Evolutionary conservation across 2,329 filamentous ascomycete genomes (phyloP).

Genomic region (Colletotrichum lini): DNA sequence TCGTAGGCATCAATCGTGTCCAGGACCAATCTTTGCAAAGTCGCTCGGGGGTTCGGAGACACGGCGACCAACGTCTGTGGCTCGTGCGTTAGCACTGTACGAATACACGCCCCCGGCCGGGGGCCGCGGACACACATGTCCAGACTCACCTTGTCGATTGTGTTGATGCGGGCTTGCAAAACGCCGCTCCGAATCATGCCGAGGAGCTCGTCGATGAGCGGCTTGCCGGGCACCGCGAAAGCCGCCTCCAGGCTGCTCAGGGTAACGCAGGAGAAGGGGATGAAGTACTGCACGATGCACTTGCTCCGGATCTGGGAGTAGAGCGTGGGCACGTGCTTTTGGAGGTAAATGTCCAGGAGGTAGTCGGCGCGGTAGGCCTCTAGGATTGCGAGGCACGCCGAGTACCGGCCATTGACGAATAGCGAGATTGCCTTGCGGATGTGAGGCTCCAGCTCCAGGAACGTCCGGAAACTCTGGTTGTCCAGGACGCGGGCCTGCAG

Average conservation of each 20-base stretch:
- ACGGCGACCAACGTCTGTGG: constrained; percentile 79
- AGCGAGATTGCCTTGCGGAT: constrained; percentile 90
- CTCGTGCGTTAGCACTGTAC: constrained; percentile 36
- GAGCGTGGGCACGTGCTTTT: constrained; percentile 78
- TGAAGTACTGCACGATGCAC: constrained; percentile 93
- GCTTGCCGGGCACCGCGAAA: constrained; percentile 75
- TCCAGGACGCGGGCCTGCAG: constrained; percentile 85
- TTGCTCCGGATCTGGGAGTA: constrained; percentile 86
- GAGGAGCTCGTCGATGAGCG: constrained; percentile 82
- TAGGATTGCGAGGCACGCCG: constrained; percentile 84
- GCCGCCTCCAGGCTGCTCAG: constrained; percentile 82
- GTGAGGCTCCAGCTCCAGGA: constrained; percentile 93
- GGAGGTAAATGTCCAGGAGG: constrained; percentile 89
- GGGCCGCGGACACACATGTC: constrained; percentile 11
- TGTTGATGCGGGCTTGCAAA: constrained; percentile 86
- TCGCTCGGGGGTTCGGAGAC: constrained; percentile 74
- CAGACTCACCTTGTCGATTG: constrained; percentile 77
- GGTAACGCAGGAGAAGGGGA: constrained; percentile 90
- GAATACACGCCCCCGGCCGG: constrained; percentile 2
- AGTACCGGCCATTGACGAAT: constrained; percentile 93
- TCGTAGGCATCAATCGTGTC: constrained; percentile 80
- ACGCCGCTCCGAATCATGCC: constrained; percentile 80
- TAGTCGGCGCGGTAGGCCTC: constrained; percentile 88
- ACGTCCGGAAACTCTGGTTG: constrained; percentile 84
- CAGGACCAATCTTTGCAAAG: constrained; percentile 80